These are phyloP conservation scores for Clitopilus passeckerianus DNA, from an alignment of 768 basidiomycete species.

Conservation along the genomic window DNA sequence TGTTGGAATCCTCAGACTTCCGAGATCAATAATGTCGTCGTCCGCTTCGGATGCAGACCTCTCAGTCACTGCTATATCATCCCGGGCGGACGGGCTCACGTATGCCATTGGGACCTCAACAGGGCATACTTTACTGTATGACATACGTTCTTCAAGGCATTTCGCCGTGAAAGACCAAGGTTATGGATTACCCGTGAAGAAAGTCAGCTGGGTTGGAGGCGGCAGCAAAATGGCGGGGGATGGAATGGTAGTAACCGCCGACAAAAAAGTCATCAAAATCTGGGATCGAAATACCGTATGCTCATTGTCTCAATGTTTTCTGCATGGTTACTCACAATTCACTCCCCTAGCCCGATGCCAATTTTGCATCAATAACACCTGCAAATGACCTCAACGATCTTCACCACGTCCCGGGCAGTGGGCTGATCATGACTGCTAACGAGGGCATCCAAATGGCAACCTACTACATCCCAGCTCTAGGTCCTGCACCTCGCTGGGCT, in stretches of 20 bases:
- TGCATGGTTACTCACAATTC: conserved; percentile 1
- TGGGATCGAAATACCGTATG: conserved; percentile 86
- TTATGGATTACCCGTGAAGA: conserved; percentile 87
- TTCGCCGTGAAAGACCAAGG: conserved; percentile 96
- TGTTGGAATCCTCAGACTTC: conserved; percentile 67
- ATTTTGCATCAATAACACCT: conserved; percentile 91
- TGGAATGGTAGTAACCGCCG: conserved; percentile 86
- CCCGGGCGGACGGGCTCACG: conserved; percentile 83
- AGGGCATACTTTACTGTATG: conserved; percentile 92
- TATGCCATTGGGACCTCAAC: conserved; percentile 94
- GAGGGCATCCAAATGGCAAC: conserved; percentile 95
- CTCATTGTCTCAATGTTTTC: conserved; percentile 5
- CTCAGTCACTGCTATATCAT: conserved; percentile 81
- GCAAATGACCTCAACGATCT: conserved; percentile 86
- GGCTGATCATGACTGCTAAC: conserved; percentile 87
- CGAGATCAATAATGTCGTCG: conserved; percentile 44
- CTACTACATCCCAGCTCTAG: conserved; percentile 94
- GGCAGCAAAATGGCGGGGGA: conserved; percentile 81
- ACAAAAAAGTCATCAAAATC: conserved; percentile 96
- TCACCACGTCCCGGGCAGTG: conserved; percentile 85
- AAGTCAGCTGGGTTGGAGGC: conserved; percentile 85
- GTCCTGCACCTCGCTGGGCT: conserved; percentile 95
- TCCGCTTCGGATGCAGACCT: conserved; percentile 30
- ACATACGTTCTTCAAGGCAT: conserved; percentile 78
- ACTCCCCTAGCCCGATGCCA: conserved; percentile 60